Evolutionary conservation across 106 monocot genomes (phyloP).

Genomic region (Dioscorea dumetorum): DNA sequence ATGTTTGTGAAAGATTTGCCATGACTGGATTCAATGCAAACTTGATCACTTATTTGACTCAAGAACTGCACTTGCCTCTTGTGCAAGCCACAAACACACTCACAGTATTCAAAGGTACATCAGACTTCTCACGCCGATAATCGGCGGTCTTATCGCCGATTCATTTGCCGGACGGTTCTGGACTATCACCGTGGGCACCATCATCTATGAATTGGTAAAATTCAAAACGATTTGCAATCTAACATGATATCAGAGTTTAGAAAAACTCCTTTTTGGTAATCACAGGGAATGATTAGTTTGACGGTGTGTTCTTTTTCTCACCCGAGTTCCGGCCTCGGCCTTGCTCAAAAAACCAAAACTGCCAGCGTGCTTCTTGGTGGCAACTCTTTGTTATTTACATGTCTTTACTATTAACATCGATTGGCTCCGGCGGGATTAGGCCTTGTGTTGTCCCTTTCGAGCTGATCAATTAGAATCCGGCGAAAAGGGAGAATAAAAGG

Average conservation of each 20-base stretch:
- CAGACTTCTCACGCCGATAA: conserved; percentile 45
- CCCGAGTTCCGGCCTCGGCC: conserved; percentile 39
- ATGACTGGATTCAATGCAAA: conserved; percentile 48
- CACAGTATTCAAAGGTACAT: conserved; percentile 51
- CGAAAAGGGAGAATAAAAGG: neutral
- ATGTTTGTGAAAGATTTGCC: conserved; percentile 55
- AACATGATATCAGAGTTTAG: no score
- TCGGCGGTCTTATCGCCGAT: conserved; percentile 60
- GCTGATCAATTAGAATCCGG: conserved; percentile 62
- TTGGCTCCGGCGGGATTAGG: conserved; percentile 79
- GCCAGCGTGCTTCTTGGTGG: conserved; percentile 22
- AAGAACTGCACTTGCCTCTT: conserved; percentile 60
- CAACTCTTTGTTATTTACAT: conserved; percentile 50
- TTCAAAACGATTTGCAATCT: no score
- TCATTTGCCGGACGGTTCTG: conserved; percentile 77
- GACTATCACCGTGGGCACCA: conserved; percentile 48
- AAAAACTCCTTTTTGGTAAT: no score
- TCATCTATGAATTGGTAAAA: conserved; percentile 45
- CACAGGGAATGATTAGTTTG: conserved; percentile 52
- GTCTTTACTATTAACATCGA: conserved; percentile 48
- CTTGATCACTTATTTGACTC: conserved; percentile 64
- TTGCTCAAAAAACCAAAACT: conserved; percentile 8
- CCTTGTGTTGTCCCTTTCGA: conserved; percentile 72
- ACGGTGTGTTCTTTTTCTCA: conserved; percentile 41
- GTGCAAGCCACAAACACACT: conserved; percentile 66